phyloP scores from a whole-genome alignment of 2,329 filamentous ascomycete genomes.

The Colletotrichum sp. region DNA sequence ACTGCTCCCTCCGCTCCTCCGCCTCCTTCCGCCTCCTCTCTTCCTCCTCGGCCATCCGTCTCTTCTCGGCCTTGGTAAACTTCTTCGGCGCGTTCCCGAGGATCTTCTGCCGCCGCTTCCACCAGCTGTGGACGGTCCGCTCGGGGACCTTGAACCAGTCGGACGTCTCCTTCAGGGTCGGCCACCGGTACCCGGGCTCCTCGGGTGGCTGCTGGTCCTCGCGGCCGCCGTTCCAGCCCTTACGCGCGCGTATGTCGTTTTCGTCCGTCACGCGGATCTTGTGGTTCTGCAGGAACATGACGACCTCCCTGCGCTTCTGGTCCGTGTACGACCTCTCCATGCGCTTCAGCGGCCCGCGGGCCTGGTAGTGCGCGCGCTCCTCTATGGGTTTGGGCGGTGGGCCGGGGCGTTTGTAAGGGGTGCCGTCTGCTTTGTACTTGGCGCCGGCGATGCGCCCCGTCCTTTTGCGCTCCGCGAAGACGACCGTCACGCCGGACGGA shows the following conservation, averaged over 20 bases:
- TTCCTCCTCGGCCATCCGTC: not conserved
- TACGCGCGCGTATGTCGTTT: not conserved
- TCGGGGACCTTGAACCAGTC: slow-evolving; percentile 5
- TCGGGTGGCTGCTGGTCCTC: not conserved
- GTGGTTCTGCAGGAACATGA: not conserved
- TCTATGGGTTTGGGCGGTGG: not conserved
- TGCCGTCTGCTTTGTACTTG: slow-evolving; percentile 6
- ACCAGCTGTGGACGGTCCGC: slow-evolving; percentile 2
- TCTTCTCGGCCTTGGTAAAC: not conserved
- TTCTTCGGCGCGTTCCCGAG: not conserved
- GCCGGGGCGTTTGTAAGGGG: not conserved
- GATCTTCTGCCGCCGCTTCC: not conserved
- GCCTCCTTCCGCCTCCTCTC: not conserved
- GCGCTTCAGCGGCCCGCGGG: not conserved
- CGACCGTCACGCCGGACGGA: not conserved
- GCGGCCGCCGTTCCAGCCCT: not conserved
- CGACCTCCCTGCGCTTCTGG: not conserved
- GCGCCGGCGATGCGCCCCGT: not conserved
- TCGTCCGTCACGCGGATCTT: not conserved
- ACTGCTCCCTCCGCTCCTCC: not conserved
- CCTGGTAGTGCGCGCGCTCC: not conserved
- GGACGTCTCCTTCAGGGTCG: not conserved
- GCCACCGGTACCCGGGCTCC: not conserved
- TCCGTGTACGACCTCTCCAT: not conserved
- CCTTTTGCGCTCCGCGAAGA: not conserved